These are phyloP conservation scores for Neurospora sp. DNA, from an alignment of 2,329 filamentous ascomycete genomes.

Conservation along the genomic window DNA sequence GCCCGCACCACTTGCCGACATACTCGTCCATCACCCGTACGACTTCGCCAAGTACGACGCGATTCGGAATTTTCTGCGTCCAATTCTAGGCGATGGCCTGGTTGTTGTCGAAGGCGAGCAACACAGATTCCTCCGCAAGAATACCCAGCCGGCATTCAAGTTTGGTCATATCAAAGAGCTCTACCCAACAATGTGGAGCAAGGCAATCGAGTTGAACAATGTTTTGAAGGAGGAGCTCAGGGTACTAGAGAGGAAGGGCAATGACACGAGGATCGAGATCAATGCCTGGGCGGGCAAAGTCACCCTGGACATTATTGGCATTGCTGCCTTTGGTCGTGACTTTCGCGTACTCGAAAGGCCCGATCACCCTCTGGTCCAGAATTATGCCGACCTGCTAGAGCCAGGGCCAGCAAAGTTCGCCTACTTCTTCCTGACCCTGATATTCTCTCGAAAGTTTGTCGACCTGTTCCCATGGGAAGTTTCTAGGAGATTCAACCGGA, in stretches of 20 bases:
- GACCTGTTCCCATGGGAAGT: slow-evolving; percentile 35
- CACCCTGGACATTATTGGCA: slow-evolving; percentile 51
- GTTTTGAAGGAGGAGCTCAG: slow-evolving; percentile 35
- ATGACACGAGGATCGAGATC: slow-evolving; percentile 24
- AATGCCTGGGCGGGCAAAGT: slow-evolving; percentile 41
- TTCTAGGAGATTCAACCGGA: slow-evolving; percentile 22
- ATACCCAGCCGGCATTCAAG: slow-evolving; percentile 56
- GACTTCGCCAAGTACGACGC: slow-evolving; percentile 6
- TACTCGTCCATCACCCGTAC: slow-evolving; percentile 9
- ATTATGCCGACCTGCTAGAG: slow-evolving; percentile 34
- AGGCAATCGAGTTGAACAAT: slow-evolving; percentile 26
- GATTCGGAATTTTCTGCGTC: slow-evolving; percentile 31
- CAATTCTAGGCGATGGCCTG: slow-evolving; percentile 49
- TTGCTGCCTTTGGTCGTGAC: slow-evolving; percentile 46
- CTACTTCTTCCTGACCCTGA: slow-evolving; percentile 30
- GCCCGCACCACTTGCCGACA: slow-evolving; percentile 4
- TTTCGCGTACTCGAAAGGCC: slow-evolving; percentile 34
- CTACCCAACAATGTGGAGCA: slow-evolving; percentile 61
- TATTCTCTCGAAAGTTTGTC: slow-evolving; percentile 28
- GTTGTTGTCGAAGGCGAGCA: slow-evolving; percentile 59
- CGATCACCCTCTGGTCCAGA: slow-evolving; percentile 31
- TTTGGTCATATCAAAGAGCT: slow-evolving; percentile 61
- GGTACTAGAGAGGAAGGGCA: slow-evolving; percentile 5
- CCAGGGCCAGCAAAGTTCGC: slow-evolving; percentile 36
- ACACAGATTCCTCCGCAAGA: slow-evolving; percentile 61